Evolutionary conservation across 2,329 filamentous ascomycete genomes (phyloP).

Genomic region (Beauveria bassiana): DNA sequence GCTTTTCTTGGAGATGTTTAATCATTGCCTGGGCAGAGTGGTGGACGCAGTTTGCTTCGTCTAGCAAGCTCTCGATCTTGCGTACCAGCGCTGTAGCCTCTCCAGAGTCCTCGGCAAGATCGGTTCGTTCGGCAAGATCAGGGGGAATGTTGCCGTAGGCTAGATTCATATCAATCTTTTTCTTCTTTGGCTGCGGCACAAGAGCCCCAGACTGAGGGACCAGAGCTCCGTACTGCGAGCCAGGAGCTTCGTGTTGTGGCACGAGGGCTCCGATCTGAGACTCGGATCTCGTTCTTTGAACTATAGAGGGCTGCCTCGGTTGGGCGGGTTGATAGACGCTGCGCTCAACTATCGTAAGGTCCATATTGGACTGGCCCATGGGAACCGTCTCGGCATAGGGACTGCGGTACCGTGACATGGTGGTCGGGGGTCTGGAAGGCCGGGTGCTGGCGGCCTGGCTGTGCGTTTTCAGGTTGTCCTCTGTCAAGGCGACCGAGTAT

Average conservation of each 20-base stretch:
- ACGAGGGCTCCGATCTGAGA: constrained; percentile 19
- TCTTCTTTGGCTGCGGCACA: constrained; percentile 24
- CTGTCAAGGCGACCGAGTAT: constrained; percentile 31
- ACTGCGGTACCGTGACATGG: constrained; percentile 35
- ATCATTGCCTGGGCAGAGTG: constrained; percentile 80
- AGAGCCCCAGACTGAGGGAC: background rate
- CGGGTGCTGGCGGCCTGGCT: constrained; percentile 44
- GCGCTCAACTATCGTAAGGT: constrained; percentile 22
- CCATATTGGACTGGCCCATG: constrained; percentile 30
- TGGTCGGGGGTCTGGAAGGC: constrained; percentile 36
- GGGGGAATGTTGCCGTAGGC: constrained; percentile 81
- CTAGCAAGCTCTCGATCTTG: constrained; percentile 67
- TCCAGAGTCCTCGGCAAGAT: constrained; percentile 41
- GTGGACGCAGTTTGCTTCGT: constrained; percentile 84
- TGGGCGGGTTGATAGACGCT: constrained; percentile 10
- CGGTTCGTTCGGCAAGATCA: constrained; percentile 46
- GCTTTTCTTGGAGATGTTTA: constrained; percentile 58
- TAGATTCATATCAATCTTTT: constrained; percentile 78
- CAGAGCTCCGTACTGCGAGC: constrained; percentile 17
- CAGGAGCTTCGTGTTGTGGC: background rate
- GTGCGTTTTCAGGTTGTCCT: constrained; percentile 43
- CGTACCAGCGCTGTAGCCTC: constrained; percentile 53
- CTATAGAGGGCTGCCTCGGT: constrained; percentile 19
- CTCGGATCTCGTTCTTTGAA: constrained; percentile 32
- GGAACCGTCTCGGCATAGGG: constrained; percentile 29